A percentile compares a stretch with the other conserved stretches of the same genome.
These are phyloP conservation scores for Entonaema liquescens DNA, from an alignment of 495 filamentous ascomycete species.

Conservation along the genomic window DNA sequence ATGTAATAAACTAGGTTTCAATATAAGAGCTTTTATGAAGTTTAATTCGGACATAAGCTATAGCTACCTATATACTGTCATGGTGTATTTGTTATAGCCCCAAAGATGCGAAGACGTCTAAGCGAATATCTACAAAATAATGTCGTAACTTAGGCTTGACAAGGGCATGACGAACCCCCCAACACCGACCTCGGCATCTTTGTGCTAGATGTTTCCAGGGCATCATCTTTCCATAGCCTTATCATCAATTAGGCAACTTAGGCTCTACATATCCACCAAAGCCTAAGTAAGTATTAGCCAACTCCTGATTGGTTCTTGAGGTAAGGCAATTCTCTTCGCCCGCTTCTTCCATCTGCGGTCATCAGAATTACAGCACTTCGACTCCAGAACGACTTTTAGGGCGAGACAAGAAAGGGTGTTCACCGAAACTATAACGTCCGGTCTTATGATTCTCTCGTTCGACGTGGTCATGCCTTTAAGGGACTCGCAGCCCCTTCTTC, in stretches of 20 bases:
- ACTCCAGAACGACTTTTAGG: neutral
- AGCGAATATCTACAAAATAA: neutral
- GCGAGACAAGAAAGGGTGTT: neutral
- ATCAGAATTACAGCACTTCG: neutral
- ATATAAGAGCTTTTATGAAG: too few species aligned
- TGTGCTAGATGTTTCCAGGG: neutral
- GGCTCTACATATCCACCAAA: neutral
- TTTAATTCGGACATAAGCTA: too few species aligned
- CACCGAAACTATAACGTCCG: neutral
- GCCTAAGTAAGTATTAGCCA: neutral
- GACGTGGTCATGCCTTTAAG: neutral
- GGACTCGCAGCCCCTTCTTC: neutral
- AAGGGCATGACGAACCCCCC: neutral
- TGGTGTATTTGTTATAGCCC: too few species aligned
- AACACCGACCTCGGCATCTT: slow-evolving; percentile 6
- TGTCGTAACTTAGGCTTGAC: neutral
- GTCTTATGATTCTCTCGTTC: neutral
- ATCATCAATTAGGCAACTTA: slow-evolving; percentile 4
- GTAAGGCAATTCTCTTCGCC: neutral
- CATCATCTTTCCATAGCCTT: neutral
- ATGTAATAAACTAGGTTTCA: too few species aligned
- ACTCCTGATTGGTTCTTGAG: neutral
- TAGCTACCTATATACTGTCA: too few species aligned
- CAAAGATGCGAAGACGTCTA: neutral
- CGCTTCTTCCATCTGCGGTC: neutral